A percentile compares a stretch with the other conserved stretches of the same genome.
phyloP scores from a whole-genome alignment of 768 basidiomycete species.

The Phlegmacium glaucopus region DNA sequence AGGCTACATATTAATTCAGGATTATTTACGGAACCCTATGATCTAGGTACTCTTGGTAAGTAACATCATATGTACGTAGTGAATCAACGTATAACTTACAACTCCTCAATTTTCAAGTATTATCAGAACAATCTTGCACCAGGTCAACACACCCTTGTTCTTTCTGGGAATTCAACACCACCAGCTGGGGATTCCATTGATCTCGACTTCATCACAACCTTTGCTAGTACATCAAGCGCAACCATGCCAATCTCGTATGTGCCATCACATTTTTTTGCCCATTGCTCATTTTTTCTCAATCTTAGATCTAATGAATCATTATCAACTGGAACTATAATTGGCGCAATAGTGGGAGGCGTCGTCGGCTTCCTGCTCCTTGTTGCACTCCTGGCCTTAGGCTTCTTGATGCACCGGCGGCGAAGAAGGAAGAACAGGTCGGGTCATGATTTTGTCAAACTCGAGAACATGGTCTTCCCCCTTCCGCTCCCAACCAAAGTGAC shows the following conservation, averaged over 20 bases:
- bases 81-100: too few relatives aligned
- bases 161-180: slow-evolving; percentile 29
- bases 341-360: slow-evolving; percentile 22
- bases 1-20: not conserved
- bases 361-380: slow-evolving; percentile 25
- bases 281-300: too few relatives aligned
- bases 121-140: slow-evolving; percentile 37
- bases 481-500: too few relatives aligned
- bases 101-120: too few relatives aligned
- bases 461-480: too few relatives aligned
- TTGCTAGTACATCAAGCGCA: slow-evolving; percentile 20
- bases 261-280: too few relatives aligned
- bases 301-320: too few relatives aligned
- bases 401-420: not conserved
- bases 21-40: not conserved
- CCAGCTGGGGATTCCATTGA: slow-evolving; percentile 40
- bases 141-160: slow-evolving; percentile 34
- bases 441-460: too few relatives aligned
- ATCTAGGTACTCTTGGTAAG: slow-evolving; percentile 32
- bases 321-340: slow-evolving; percentile 20
- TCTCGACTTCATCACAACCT: slow-evolving; percentile 39
- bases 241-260: slow-evolving; percentile 5
- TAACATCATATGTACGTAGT: slow-evolving; percentile 4
- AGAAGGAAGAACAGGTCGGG: too few relatives aligned
- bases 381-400: not conserved